Conservation (phyloP, 2,329 filamentous ascomycete genomes). For the Hirsutella minnesotensis region DNA sequence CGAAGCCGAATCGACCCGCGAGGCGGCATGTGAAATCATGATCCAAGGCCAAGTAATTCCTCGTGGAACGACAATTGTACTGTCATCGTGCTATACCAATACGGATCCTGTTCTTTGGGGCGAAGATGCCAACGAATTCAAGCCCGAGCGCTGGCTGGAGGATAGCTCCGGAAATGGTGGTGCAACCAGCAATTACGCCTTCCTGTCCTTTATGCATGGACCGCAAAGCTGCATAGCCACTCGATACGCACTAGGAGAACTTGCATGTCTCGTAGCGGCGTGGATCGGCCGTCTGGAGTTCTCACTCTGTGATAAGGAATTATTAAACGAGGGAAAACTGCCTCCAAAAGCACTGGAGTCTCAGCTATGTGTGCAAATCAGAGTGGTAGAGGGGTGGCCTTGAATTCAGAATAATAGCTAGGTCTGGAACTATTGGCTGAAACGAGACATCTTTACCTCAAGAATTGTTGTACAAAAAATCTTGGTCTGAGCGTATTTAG, state of each 20-base stretch:
- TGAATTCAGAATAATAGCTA: too few species aligned
- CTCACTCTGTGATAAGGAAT: constrained; percentile 40
- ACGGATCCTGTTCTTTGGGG: constrained; percentile 22
- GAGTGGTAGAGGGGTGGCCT: background rate
- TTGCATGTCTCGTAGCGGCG: constrained; percentile 68
- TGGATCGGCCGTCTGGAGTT: constrained; percentile 66
- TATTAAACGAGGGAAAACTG: constrained; percentile 54
- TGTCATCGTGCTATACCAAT: constrained; percentile 19
- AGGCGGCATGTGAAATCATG: constrained; percentile 17
- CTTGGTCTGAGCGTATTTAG: too few species aligned
- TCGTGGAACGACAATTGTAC: constrained; percentile 21
- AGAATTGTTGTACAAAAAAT: too few species aligned
- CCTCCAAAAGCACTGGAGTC: background rate
- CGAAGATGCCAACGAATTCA: constrained; percentile 20
- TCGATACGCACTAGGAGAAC: constrained; percentile 68
- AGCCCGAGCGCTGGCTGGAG: constrained; percentile 24
- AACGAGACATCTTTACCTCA: too few species aligned
- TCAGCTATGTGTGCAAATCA: background rate
- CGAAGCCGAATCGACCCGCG: constrained; percentile 19
- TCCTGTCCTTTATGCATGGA: constrained; percentile 64
- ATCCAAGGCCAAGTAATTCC: constrained; percentile 22
- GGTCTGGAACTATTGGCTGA: too few species aligned
- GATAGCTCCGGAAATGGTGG: constrained; percentile 8
- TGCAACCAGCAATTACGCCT: constrained; percentile 48
- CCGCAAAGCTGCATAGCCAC: constrained; percentile 16